Evolutionary conservation across 495 filamentous ascomycete species (phyloP).

Genomic region (Friedmanniomyces simplex): DNA sequence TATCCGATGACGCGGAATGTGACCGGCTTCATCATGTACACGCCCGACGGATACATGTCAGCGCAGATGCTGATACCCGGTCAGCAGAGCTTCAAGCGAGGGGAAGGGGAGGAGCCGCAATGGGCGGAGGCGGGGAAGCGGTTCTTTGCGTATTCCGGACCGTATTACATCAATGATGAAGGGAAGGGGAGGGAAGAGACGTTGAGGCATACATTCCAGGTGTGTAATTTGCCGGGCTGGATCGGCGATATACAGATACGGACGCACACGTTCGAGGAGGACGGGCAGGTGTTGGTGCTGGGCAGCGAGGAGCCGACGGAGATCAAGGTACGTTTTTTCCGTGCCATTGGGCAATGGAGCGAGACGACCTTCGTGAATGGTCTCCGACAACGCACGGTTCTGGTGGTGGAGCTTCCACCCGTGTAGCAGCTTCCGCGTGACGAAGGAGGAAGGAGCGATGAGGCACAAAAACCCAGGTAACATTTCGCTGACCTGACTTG

Average conservation of each 20-base stretch:
- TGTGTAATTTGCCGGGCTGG: constrained; percentile 23
- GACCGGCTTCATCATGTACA: constrained; percentile 27
- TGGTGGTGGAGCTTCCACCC: not conserved
- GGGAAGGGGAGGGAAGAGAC: constrained; percentile 17
- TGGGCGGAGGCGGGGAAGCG: constrained; percentile 26
- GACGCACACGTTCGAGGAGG: constrained; percentile 22
- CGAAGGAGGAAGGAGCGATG: not conserved
- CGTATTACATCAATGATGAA: constrained; percentile 24
- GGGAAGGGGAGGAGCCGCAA: constrained; percentile 21
- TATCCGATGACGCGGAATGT: constrained; percentile 25
- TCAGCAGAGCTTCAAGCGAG: constrained; percentile 19
- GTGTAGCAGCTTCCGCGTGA: not conserved
- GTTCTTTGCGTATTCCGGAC: constrained; percentile 24
- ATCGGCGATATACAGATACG: constrained; percentile 21
- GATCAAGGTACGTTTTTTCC: constrained; percentile 17
- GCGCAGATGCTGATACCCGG: constrained; percentile 27
- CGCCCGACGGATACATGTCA: constrained; percentile 29
- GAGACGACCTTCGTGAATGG: too few relatives aligned
- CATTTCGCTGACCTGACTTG: not conserved
- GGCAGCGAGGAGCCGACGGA: constrained; percentile 20
- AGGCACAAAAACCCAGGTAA: too few relatives aligned
- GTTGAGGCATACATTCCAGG: constrained; percentile 20
- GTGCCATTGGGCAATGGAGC: too few relatives aligned
- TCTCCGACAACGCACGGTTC: not conserved
- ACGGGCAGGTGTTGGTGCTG: constrained; percentile 22